These are phyloP conservation scores for Luzula sylvatica DNA, from an alignment of 176 grass and related monocot genomes.

Conservation along the genomic window DNA sequence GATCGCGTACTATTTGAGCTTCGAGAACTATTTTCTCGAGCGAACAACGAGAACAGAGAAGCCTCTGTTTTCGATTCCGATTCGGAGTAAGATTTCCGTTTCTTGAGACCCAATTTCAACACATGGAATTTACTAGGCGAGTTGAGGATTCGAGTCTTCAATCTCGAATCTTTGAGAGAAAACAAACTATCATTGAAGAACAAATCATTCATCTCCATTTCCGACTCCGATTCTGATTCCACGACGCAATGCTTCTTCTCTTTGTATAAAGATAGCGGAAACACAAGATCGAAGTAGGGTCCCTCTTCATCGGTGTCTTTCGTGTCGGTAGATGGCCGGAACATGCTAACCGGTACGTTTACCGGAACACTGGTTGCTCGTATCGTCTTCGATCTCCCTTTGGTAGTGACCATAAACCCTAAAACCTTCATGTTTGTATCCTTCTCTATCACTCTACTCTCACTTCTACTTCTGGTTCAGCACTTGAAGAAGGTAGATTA, in stretches of 20 bases:
- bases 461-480: no score
- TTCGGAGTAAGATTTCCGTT: constrained; percentile 19
- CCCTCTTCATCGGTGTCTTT: constrained; percentile 38
- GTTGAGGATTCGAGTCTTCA: constrained; percentile 19
- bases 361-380: constrained; percentile 21
- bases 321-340: constrained; percentile 31
- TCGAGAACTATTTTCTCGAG: constrained; percentile 46
- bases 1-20: constrained; percentile 26
- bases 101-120: constrained; percentile 52
- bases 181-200: constrained; percentile 7
- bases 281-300: constrained; percentile 69
- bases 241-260: background rate
- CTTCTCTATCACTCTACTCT: no score
- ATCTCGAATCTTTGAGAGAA: background rate
- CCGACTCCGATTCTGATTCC: constrained; percentile 32
- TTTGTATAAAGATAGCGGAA: constrained; percentile 28
- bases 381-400: constrained; percentile 18
- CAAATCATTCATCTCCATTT: constrained; percentile 3
- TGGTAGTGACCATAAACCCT: constrained; percentile 2
- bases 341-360: constrained; percentile 27
- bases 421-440: constrained; percentile 18
- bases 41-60: constrained; percentile 32
- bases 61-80: background rate
- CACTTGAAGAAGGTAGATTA: no score
- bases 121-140: constrained; percentile 32